phyloP scores from a whole-genome alignment of 73 alveolate genomes.

The Paramecium tetraurelia region DNA sequence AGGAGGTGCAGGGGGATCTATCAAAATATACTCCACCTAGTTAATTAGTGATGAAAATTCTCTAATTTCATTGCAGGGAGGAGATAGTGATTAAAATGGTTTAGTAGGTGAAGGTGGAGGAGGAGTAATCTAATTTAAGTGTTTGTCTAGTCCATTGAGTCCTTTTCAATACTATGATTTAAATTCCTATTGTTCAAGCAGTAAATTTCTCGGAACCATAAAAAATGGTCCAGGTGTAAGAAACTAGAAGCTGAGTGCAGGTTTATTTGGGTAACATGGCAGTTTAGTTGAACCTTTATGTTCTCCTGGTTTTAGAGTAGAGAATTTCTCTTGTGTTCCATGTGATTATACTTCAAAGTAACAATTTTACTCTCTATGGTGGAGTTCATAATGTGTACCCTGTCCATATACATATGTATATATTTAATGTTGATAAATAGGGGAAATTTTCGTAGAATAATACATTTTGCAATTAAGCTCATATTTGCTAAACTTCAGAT shows the following conservation, averaged over 20 bases:
- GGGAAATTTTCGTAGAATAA: neutral
- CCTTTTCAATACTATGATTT: neutral
- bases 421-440: neutral
- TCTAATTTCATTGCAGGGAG: neutral
- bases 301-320: neutral
- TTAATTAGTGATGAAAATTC: neutral
- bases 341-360: neutral
- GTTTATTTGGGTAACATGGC: neutral
- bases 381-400: conserved; percentile 25
- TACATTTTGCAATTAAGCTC: neutral
- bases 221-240: neutral
- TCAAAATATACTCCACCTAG: neutral
- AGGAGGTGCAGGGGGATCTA: conserved; percentile 51
- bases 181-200: neutral
- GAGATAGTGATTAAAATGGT: neutral
- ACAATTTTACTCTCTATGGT: neutral
- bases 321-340: neutral
- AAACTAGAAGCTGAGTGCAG: neutral
- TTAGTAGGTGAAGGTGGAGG: conserved; percentile 49
- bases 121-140: neutral
- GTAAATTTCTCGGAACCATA: neutral
- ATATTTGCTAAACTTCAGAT: neutral
- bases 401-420: neutral
- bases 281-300: neutral
- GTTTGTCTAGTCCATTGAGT: neutral